These are phyloP conservation scores for Vaccinium corymbosum DNA, from an alignment of 148 eudicot genomes.

Conservation along the genomic window DNA sequence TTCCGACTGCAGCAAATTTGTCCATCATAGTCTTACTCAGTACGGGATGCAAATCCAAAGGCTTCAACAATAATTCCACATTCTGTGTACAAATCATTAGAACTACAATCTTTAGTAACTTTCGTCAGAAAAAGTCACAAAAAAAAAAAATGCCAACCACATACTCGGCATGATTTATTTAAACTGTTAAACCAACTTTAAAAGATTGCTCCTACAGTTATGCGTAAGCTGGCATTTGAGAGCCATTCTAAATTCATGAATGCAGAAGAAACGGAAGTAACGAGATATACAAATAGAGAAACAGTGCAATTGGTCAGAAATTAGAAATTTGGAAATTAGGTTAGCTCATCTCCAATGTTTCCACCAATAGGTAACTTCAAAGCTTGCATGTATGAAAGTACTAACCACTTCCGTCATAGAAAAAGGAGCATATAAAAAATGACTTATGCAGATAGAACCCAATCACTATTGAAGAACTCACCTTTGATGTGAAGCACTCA, in stretches of 20 bases:
- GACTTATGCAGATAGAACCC: neutral
- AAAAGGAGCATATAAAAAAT: neutral
- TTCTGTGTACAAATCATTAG: conserved; percentile 39
- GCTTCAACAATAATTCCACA: conserved; percentile 59
- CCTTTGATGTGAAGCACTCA: conserved; percentile 86
- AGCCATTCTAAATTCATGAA: neutral
- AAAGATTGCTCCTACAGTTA: neutral
- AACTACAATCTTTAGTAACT: neutral
- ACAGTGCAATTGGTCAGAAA: neutral
- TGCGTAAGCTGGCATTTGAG: neutral
- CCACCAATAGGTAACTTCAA: neutral
- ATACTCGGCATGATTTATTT: neutral
- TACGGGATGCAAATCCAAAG: conserved; percentile 64
- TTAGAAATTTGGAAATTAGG: neutral
- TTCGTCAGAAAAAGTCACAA: neutral
- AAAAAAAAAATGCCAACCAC: neutral
- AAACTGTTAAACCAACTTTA: neutral
- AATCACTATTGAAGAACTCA: conserved; percentile 22
- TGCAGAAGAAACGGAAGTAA: neutral
- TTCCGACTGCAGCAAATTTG: conserved; percentile 96
- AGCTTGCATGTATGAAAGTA: neutral
- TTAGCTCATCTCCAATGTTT: neutral
- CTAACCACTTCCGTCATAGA: neutral
- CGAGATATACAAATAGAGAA: neutral
- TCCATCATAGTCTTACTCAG: conserved; percentile 62